Conservation (phyloP, 139 green algal species). For the Coelastrella sp. region DNA sequence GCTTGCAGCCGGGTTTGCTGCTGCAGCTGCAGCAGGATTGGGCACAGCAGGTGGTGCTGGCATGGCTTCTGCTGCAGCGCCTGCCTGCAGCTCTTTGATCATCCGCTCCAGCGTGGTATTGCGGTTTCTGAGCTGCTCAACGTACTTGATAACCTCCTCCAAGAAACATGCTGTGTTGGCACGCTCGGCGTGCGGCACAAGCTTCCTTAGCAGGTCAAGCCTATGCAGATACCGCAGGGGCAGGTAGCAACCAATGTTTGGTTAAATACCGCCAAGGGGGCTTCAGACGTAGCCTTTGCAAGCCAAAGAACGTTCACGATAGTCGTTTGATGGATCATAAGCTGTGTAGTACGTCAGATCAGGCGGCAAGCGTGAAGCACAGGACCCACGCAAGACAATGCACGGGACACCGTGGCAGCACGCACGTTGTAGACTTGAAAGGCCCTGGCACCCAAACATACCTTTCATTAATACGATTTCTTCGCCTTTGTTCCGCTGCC, state of each 20-base stretch:
- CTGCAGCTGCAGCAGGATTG: conserved; percentile 6
- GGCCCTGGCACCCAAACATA: conserved; percentile 9
- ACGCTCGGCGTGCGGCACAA: conserved; percentile 87
- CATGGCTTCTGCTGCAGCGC: background rate
- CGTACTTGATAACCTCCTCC: conserved; percentile 87
- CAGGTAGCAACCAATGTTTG: background rate
- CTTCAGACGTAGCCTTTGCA: too few species aligned
- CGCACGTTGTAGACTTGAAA: background rate
- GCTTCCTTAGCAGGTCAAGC: conserved; percentile 76
- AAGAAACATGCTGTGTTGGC: conserved; percentile 90
- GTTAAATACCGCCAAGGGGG: too few species aligned
- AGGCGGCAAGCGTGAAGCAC: background rate
- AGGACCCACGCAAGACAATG: background rate
- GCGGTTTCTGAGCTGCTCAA: conserved; percentile 67
- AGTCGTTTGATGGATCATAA: background rate
- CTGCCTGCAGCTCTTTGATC: conserved; percentile 19
- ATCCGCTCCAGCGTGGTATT: conserved; percentile 57
- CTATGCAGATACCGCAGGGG: conserved; percentile 33
- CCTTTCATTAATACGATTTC: conserved; percentile 85
- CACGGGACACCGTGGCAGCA: background rate
- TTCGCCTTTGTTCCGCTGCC: conserved; percentile 78
- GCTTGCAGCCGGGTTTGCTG: background rate
- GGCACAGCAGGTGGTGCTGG: background rate
- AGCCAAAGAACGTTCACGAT: background rate
- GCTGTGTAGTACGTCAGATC: background rate